Base-by-base conservation (phyloP, 306 rosid species). In the Vachellia collinsii region DNA sequence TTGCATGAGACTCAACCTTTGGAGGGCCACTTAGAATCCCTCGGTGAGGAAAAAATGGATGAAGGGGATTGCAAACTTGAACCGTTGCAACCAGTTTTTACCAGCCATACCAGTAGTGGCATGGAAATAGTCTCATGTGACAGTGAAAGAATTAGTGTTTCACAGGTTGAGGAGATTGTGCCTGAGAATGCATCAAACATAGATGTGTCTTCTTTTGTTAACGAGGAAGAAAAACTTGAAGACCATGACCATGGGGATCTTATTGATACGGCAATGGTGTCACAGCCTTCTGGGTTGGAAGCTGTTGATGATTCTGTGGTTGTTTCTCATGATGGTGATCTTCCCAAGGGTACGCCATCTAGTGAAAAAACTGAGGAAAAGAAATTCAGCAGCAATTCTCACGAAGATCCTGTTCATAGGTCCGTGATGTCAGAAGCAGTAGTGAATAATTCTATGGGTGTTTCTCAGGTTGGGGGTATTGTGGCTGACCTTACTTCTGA, bases 401-500 rank as follows among this genome's bases (percentile, higher is more conserved):
- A n/a, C 43, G 61, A 70, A 38, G 77, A 70, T 54, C 61, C 22
- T 42, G 37, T 42, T 69, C 70, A 71, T 47, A 70, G 34, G 22
- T 46, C 56, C 23, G 19, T 67, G 29, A 22, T 46, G 1, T 37
- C 70, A 42, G 54, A 72, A 58, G 77, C 19, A 67, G 51, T 44
- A 54, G 74, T 23, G 43, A 65, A 73, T 23, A 63, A 81, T 68
- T 75, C 11, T 22, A 75, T 44, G 17, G 79, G 76, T 78, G 78
- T 44, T 78, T 78, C 82, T 66, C 80, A 61, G 64, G 70, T 23
- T 43, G 72, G 65, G 39, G 70, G 64, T 77, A 56, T 39, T 66
- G 77, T 70, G 2, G 74, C 51, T 59, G 85, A 61, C 59, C 66
- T 71, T 77, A 9, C n/a, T 42, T 72, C 82, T 66, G 87, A 77